phyloP scores from a whole-genome alignment of 352 stramenopile genomes.

The Phytophthora litchii region DNA sequence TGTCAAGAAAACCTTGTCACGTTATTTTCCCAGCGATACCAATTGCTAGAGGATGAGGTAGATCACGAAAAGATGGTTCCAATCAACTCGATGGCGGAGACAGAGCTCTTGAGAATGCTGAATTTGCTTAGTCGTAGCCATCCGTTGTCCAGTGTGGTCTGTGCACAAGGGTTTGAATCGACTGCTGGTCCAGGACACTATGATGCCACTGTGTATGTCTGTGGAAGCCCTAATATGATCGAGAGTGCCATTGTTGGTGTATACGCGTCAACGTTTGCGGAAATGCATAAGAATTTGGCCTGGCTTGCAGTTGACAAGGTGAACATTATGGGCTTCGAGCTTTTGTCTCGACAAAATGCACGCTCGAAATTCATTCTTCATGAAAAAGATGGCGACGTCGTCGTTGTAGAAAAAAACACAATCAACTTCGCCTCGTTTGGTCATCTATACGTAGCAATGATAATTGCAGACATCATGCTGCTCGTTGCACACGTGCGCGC shows the following conservation, averaged over 20 bases:
- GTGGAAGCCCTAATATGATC: slow-evolving; percentile 50
- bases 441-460: slow-evolving; percentile 52
- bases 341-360: slow-evolving; percentile 54
- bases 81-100: slow-evolving; percentile 56
- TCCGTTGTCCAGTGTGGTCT: slow-evolving; percentile 43
- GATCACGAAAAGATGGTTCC: slow-evolving; percentile 27
- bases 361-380: slow-evolving; percentile 37
- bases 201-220: slow-evolving; percentile 38
- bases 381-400: slow-evolving; percentile 20
- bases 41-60: slow-evolving; percentile 32
- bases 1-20: slow-evolving; percentile 68
- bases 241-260: slow-evolving; percentile 47
- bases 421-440: slow-evolving; percentile 67
- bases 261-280: slow-evolving; percentile 39
- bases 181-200: slow-evolving; percentile 33
- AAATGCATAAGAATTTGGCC: slow-evolving; percentile 41
- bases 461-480: slow-evolving; percentile 47
- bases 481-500: slow-evolving; percentile 34
- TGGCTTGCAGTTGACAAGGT: slow-evolving; percentile 56
- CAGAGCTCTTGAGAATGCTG: slow-evolving; percentile 54
- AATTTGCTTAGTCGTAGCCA: slow-evolving; percentile 51
- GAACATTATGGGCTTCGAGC: slow-evolving; percentile 58
- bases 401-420: slow-evolving; percentile 31
- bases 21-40: slow-evolving; percentile 52
- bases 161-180: slow-evolving; percentile 51